phyloP scores from a whole-genome alignment of 768 basidiomycete species.

The Termitomyces sp. region DNA sequence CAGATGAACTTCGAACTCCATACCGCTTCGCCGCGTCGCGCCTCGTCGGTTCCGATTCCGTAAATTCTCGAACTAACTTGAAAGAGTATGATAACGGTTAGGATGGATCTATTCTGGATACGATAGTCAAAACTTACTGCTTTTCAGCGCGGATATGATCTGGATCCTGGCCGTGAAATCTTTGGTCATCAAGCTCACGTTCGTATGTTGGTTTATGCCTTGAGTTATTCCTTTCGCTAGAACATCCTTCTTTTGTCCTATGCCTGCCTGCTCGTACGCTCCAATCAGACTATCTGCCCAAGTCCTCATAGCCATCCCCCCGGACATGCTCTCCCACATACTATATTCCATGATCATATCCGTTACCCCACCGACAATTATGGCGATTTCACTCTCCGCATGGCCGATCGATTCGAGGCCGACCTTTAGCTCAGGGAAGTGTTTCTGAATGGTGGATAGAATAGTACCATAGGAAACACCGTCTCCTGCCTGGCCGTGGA shows the following conservation, averaged over 20 bases:
- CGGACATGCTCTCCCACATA: slow-evolving; percentile 51
- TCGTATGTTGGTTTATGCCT: slow-evolving; percentile 44
- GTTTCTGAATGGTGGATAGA: slow-evolving; percentile 39
- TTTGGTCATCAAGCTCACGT: slow-evolving; percentile 44
- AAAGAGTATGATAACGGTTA: slow-evolving; percentile 13
- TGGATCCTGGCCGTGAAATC: slow-evolving; percentile 50
- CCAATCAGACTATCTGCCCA: slow-evolving; percentile 45
- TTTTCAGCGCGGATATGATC: slow-evolving; percentile 46
- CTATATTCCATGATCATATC: slow-evolving; percentile 51
- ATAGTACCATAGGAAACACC: slow-evolving; percentile 44
- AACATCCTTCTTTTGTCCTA: slow-evolving; percentile 29
- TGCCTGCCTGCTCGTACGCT: slow-evolving; percentile 28
- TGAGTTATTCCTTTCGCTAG: slow-evolving; percentile 44
- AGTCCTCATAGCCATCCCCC: slow-evolving; percentile 49
- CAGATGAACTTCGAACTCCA: slow-evolving; percentile 49
- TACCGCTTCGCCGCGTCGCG: slow-evolving; percentile 42
- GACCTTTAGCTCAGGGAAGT: slow-evolving; percentile 40
- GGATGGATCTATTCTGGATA: neutral
- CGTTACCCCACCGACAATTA: slow-evolving; percentile 46
- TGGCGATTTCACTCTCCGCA: slow-evolving; percentile 40
- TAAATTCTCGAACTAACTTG: slow-evolving; percentile 43
- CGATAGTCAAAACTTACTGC: slow-evolving; percentile 27
- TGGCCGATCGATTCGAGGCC: slow-evolving; percentile 42
- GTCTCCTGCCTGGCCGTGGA: slow-evolving; percentile 44
- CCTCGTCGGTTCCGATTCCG: slow-evolving; percentile 41